A percentile compares a stretch with the other conserved stretches of the same genome.
These are phyloP conservation scores for Tricholoma furcatifolium DNA, from an alignment of 768 basidiomycete species.

Conservation along the genomic window DNA sequence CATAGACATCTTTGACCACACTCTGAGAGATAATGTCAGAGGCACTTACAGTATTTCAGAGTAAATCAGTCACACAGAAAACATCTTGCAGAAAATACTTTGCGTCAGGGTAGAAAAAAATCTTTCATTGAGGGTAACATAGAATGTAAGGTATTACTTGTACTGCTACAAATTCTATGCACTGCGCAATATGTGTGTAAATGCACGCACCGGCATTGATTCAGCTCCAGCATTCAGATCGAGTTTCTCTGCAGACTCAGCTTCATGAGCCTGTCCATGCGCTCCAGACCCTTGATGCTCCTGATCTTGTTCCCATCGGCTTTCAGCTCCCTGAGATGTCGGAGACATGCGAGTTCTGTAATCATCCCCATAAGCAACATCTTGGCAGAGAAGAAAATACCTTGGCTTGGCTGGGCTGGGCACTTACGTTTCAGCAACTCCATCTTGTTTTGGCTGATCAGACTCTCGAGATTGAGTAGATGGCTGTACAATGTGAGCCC, in stretches of 20 bases:
- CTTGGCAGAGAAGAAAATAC: not conserved
- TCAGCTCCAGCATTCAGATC: conserved; percentile 61
- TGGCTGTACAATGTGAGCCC: conserved; percentile 87
- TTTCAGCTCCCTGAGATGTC: conserved; percentile 83
- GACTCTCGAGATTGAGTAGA: conserved; percentile 78
- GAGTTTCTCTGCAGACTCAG: conserved; percentile 78
- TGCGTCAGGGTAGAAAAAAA: too few species aligned
- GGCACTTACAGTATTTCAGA: too few species aligned
- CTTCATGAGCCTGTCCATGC: conserved; percentile 79
- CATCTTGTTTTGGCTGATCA: conserved; percentile 87
- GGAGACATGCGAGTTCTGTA: conserved; percentile 79
- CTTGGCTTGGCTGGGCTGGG: too few species aligned
- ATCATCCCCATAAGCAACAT: too few species aligned
- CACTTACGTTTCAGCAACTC: conserved; percentile 85
- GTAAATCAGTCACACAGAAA: too few species aligned
- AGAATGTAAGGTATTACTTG: too few species aligned
- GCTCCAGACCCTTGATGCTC: conserved; percentile 72
- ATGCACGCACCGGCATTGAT: conserved; percentile 56
- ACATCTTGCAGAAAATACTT: too few species aligned
- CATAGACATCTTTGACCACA: too few species aligned
- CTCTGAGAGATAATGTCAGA: too few species aligned
- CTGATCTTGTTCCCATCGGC: conserved; percentile 85
- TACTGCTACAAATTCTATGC: too few species aligned
- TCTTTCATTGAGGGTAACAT: too few species aligned
- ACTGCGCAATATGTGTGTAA: too few species aligned